phyloP scores from a whole-genome alignment of 768 basidiomycete genomes.

The Pulveroboletus sp. region DNA sequence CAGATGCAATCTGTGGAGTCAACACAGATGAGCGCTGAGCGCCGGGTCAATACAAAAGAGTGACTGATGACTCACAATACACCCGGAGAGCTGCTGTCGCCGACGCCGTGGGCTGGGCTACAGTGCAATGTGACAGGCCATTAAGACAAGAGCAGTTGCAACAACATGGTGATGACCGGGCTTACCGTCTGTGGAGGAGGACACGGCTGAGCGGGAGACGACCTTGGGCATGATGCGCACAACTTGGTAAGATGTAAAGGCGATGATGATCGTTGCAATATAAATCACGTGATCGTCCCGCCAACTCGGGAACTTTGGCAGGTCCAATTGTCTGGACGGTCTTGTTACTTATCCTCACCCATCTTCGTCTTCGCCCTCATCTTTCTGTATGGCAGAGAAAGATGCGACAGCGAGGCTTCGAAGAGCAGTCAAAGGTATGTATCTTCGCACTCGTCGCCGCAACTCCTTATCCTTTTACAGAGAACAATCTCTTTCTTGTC shows the following conservation, averaged over 20 bases:
- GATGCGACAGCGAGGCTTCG: slow-evolving; percentile 70
- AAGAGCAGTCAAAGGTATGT: slow-evolving; percentile 72
- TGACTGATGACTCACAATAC: slow-evolving; percentile 55
- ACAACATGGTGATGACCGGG: neutral
- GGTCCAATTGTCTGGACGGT: slow-evolving; percentile 22
- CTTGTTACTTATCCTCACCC: slow-evolving; percentile 15
- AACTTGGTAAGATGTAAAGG: neutral
- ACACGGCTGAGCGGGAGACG: slow-evolving; percentile 81
- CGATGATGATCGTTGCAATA: slow-evolving; percentile 1
- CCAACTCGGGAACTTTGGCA: slow-evolving; percentile 8
- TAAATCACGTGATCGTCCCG: slow-evolving; percentile 25
- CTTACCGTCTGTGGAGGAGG: slow-evolving; percentile 82
- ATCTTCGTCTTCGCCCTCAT: slow-evolving; percentile 20
- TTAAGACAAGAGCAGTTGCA: neutral
- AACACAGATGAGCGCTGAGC: slow-evolving; percentile 9
- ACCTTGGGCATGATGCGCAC: slow-evolving; percentile 76
- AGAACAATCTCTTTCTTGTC: slow-evolving; percentile 93
- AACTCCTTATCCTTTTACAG: slow-evolving; percentile 39
- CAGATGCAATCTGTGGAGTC: slow-evolving; percentile 69
- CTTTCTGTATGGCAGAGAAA: slow-evolving; percentile 69
- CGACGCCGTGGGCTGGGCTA: slow-evolving; percentile 76
- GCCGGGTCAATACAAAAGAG: neutral
- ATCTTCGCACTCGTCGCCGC: neutral
- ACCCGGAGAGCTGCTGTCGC: slow-evolving; percentile 73
- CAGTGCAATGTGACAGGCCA: slow-evolving; percentile 2